Evolutionary conservation across 23 red algal species (phyloP).

Genomic region (Agarophyton chilense): DNA sequence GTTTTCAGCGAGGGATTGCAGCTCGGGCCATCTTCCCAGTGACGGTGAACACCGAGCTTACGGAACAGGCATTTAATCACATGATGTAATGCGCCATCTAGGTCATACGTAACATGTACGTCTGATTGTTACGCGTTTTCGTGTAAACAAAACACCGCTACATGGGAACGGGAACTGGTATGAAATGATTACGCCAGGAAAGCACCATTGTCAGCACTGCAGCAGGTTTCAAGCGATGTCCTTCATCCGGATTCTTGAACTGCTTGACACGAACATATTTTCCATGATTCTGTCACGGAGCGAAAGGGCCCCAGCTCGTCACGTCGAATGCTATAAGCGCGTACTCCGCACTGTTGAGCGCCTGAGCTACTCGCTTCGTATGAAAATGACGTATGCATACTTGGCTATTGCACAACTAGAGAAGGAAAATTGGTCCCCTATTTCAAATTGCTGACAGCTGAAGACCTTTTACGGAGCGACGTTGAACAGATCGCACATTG

Average conservation of each 20-base stretch:
- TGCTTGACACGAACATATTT: not conserved
- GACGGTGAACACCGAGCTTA: not conserved
- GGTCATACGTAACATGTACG: no score
- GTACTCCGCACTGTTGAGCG: not conserved
- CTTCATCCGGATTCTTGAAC: not conserved
- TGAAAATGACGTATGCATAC: no score
- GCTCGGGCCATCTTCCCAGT: slow-evolving; percentile 7
- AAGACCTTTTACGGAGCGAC: no score
- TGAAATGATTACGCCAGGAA: not conserved
- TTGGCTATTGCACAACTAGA: no score
- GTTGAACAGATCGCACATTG: no score
- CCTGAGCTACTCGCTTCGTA: not conserved
- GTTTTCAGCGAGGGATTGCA: not conserved
- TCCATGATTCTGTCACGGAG: not conserved
- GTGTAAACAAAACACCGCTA: not conserved
- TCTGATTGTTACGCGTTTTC: not conserved
- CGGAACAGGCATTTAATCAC: not conserved
- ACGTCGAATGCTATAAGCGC: not conserved
- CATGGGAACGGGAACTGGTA: not conserved
- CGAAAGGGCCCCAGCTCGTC: not conserved
- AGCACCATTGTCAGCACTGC: not conserved
- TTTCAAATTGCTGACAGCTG: no score
- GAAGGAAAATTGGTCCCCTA: no score
- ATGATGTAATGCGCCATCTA: not conserved
- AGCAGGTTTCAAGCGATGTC: not conserved